phyloP scores from a whole-genome alignment of 768 basidiomycete species.

The Russula abietina region DNA sequence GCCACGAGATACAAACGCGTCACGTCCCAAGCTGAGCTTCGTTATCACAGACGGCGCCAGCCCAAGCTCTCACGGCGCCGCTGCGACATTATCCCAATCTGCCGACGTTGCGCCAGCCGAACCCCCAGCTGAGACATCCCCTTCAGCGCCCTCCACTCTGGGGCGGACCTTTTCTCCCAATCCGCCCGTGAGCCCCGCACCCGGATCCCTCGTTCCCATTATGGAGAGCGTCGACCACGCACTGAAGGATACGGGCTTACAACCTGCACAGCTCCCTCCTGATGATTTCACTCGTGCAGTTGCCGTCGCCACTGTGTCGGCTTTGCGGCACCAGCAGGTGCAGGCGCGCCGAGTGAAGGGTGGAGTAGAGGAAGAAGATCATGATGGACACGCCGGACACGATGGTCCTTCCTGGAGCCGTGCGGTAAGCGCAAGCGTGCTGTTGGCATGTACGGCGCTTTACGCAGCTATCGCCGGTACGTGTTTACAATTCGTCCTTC shows the following conservation, averaged over 20 bases:
- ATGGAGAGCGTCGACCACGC: slow-evolving; percentile 75
- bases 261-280: slow-evolving; percentile 52
- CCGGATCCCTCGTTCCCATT: slow-evolving; percentile 50
- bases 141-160: neutral
- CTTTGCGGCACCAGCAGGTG: slow-evolving; percentile 75
- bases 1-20: slow-evolving; percentile 5
- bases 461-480: slow-evolving; percentile 94
- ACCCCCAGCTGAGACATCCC: neutral
- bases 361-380: slow-evolving; percentile 41
- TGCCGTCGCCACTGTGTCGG: slow-evolving; percentile 89
- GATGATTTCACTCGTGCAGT: slow-evolving; percentile 94
- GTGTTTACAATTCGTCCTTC: slow-evolving; percentile 28
- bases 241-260: slow-evolving; percentile 53
- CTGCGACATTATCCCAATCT: neutral
- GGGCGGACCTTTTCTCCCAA: slow-evolving; percentile 53
- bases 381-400: slow-evolving; percentile 70
- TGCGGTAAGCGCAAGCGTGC: slow-evolving; percentile 78
- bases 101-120: neutral
- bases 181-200: slow-evolving; percentile 30
- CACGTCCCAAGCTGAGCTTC: slow-evolving; percentile 46
- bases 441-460: slow-evolving; percentile 82
- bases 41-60: slow-evolving; percentile 27
- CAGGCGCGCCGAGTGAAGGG: slow-evolving; percentile 42
- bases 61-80: neutral
- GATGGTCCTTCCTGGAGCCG: slow-evolving; percentile 97